A percentile compares a stretch with the other conserved stretches of the same genome.
Conservation (phyloP, 2,329 filamentous ascomycete genomes). For the Plectosphaerella cucumerina region DNA sequence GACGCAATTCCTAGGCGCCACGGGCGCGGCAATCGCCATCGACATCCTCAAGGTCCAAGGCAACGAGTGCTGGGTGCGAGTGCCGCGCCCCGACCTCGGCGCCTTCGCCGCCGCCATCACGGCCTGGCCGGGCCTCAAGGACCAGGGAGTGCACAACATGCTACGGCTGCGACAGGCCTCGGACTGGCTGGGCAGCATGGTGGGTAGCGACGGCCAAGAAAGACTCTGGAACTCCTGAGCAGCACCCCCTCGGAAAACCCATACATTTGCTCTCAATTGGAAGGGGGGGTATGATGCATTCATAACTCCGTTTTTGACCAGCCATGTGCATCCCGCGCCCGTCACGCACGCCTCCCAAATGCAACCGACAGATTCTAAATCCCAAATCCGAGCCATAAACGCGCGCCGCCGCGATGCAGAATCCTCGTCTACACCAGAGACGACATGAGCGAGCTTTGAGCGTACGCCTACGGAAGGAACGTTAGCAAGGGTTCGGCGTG, state of each 20-base stretch:
- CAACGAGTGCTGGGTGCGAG: slow-evolving; percentile 57
- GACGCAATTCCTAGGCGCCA: slow-evolving; percentile 64
- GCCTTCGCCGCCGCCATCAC: slow-evolving; percentile 61
- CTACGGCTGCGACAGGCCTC: slow-evolving; percentile 55
- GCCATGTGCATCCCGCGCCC: not conserved
- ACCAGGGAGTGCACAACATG: slow-evolving; percentile 39
- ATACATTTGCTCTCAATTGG: slow-evolving; percentile 7
- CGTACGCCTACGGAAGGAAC: slow-evolving; percentile 62
- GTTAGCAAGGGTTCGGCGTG: slow-evolving; percentile 20
- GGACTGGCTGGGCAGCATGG: slow-evolving; percentile 59
- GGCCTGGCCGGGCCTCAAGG: slow-evolving; percentile 53
- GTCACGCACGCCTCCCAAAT: not conserved
- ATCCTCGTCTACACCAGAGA: slow-evolving; percentile 57
- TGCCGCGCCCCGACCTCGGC: slow-evolving; percentile 57
- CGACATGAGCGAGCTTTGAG: slow-evolving; percentile 76
- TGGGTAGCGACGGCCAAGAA: slow-evolving; percentile 42
- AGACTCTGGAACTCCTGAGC: slow-evolving; percentile 44
- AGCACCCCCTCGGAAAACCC: slow-evolving; percentile 3
- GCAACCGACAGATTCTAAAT: not conserved
- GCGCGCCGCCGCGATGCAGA: not conserved
- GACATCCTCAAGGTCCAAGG: slow-evolving; percentile 64
- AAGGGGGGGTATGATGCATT: slow-evolving; percentile 7
- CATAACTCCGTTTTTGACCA: slow-evolving; percentile 13
- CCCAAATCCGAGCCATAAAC: not conserved
- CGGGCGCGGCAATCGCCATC: slow-evolving; percentile 61